phyloP scores from a whole-genome alignment of 2,329 filamentous ascomycete species.

The Botrytis paeoniae region DNA sequence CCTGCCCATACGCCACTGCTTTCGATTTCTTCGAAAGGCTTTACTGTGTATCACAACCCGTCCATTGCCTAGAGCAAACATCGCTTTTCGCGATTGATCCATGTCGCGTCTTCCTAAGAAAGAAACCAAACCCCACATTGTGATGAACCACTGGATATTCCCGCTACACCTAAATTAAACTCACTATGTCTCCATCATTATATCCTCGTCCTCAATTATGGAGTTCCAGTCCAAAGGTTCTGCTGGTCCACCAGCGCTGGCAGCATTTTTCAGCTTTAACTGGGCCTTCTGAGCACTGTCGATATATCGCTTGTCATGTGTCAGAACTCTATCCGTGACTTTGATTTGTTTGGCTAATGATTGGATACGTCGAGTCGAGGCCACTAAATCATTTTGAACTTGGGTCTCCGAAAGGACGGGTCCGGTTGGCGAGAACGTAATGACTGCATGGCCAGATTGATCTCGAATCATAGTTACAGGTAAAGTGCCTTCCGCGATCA shows the following conservation, averaged over 20 bases:
- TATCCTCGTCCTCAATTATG: slow-evolving; percentile 35
- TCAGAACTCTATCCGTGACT: slow-evolving; percentile 53
- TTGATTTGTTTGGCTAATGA: slow-evolving; percentile 48
- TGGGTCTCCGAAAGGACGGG: slow-evolving; percentile 49
- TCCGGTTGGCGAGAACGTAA: slow-evolving; percentile 49
- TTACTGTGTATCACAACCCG: slow-evolving; percentile 2
- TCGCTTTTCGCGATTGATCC: neutral
- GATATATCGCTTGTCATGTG: slow-evolving; percentile 55
- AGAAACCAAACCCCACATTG: neutral
- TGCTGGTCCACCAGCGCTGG: slow-evolving; percentile 18
- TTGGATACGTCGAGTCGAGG: slow-evolving; percentile 44
- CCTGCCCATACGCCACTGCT: slow-evolving; percentile 16
- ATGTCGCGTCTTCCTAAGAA: neutral
- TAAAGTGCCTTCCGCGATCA: slow-evolving; percentile 55
- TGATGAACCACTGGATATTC: neutral
- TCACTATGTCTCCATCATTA: slow-evolving; percentile 30
- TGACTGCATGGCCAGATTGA: slow-evolving; percentile 43
- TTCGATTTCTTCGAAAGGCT: slow-evolving; percentile 19
- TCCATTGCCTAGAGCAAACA: neutral
- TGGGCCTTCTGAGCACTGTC: slow-evolving; percentile 46
- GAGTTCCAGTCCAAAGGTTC: slow-evolving; percentile 31
- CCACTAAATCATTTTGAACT: slow-evolving; percentile 48
- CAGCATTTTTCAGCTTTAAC: slow-evolving; percentile 42
- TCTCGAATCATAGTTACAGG: slow-evolving; percentile 47
- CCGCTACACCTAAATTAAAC: neutral